phyloP scores from a whole-genome alignment of 345 rosid genomes.

The Syzygium oleosum region DNA sequence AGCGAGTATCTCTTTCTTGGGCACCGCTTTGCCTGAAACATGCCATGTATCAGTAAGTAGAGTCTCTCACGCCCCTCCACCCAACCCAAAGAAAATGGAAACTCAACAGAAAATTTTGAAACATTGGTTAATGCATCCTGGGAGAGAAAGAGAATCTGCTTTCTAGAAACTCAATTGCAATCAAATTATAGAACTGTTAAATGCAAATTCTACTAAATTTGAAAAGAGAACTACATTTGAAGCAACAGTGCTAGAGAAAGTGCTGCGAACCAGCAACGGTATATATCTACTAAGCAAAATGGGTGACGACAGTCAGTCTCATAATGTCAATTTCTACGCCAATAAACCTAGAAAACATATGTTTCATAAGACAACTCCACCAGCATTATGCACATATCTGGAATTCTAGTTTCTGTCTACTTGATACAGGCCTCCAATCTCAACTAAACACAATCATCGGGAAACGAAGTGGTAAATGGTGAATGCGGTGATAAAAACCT shows the following conservation, averaged over 20 bases:
- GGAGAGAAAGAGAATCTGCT: neutral
- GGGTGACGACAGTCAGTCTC: neutral
- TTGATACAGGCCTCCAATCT: neutral
- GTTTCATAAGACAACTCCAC: neutral
- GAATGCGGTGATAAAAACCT: neutral
- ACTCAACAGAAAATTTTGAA: neutral
- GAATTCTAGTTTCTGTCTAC: neutral
- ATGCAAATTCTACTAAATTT: neutral
- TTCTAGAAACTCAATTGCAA: neutral
- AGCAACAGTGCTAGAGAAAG: neutral
- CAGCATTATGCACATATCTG: neutral
- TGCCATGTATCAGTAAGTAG: neutral
- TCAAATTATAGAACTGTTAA: neutral
- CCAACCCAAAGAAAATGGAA: neutral
- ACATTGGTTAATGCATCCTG: neutral
- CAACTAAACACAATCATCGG: neutral
- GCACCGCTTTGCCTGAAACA: slow-evolving; percentile 45
- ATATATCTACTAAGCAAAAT: neutral
- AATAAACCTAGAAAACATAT: neutral
- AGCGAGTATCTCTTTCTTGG: slow-evolving; percentile 57
- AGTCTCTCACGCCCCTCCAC: neutral
- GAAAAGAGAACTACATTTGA: neutral
- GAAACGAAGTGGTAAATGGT: neutral
- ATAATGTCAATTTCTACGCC: neutral
- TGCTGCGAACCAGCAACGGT: neutral